Evolutionary conservation across 2,329 filamentous ascomycete genomes (phyloP), one percentile per base, ranked within the genome.

Genomic region (Akanthomyces dipterigenus): DNA sequence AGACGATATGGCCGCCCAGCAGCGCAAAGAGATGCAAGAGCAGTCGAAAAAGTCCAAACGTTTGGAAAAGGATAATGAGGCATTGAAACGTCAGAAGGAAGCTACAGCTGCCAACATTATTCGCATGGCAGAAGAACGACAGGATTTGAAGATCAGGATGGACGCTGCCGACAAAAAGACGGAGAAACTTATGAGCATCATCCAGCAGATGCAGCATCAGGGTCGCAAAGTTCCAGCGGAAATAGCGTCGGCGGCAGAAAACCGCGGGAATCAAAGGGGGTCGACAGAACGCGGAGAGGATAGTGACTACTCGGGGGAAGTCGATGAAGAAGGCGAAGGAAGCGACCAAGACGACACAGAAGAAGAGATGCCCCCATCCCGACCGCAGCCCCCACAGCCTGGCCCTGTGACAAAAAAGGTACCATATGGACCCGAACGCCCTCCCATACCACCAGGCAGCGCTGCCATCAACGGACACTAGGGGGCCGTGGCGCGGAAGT

Each of bases 41-140:
- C 98, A 98, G 93, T 96, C 93, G 1, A 97, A 97, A 79, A 98
- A 98, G 79, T 96, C 93, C 6, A 97, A 97, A 76, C 88, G 92
- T 28, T 80, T 99, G 58, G 95, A 99, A 74, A 96, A 96, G 76
- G 95, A 99, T 71, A 98, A 99, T 70, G 88, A 95, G 68, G 88
- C 85, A 20, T 83, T 96, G 56, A 96, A 91, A 66, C 86, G 93
- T 61, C 96, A 97, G 75, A 93, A 97, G 73, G 93, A 97, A 68
- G 87, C 91, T 53, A 96, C 93, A 28, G 95, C 95, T 70, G 88
- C 90, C 66, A 98, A 96, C 74, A 97, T 99, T 71, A 85, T 97
- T 63, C 90, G 95, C 71, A 96, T 98, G 93, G 95, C 93, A 3
- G 92, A 97, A 73, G 93, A 98, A 73, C 88, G 95, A 59, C 90